These are phyloP conservation scores for Cyberlindnera petersonii DNA, from an alignment of 805 yeast species.

Conservation along the genomic window DNA sequence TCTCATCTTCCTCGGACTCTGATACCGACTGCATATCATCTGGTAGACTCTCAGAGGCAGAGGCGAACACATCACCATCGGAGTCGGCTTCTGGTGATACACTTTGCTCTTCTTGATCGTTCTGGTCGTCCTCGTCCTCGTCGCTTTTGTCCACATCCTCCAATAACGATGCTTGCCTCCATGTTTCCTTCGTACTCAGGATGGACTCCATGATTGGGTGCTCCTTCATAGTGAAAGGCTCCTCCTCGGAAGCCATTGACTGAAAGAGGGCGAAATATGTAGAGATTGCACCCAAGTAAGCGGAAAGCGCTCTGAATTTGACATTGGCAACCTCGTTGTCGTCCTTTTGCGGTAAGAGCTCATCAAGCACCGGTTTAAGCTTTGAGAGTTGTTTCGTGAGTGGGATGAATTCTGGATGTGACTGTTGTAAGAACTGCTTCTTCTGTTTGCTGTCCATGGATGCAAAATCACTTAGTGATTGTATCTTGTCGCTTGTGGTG, in stretches of 20 bases:
- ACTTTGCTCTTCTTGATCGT: slow-evolving; percentile 11
- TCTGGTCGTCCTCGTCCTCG: slow-evolving; percentile 22
- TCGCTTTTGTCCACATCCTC: slow-evolving; percentile 28
- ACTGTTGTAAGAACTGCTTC: slow-evolving; percentile 48
- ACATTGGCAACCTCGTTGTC: slow-evolving; percentile 38
- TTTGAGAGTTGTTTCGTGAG: slow-evolving; percentile 55
- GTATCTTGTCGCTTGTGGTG: slow-evolving; percentile 28
- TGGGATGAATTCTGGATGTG: slow-evolving; percentile 84
- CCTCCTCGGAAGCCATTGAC: slow-evolving; percentile 50
- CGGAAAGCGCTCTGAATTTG: slow-evolving; percentile 65
- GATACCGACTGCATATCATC: slow-evolving; percentile 18
- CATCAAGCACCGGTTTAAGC: slow-evolving; percentile 40
- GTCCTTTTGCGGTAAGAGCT: slow-evolving; percentile 30
- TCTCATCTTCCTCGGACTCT: slow-evolving; percentile 10
- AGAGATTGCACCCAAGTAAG: slow-evolving; percentile 74
- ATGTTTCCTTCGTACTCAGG: slow-evolving; percentile 74
- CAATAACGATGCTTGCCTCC: slow-evolving; percentile 75
- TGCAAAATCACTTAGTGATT: slow-evolving; percentile 40
- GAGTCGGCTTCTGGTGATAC: slow-evolving; percentile 12
- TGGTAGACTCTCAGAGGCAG: slow-evolving; percentile 15
- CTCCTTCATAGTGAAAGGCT: slow-evolving; percentile 68
- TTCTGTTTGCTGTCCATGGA: slow-evolving; percentile 52
- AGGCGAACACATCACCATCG: slow-evolving; percentile 19
- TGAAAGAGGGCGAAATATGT: slow-evolving; percentile 75
- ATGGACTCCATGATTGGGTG: slow-evolving; percentile 88